Conservation (phyloP, 106 monocot species). For the Posidonia australis region DNA sequence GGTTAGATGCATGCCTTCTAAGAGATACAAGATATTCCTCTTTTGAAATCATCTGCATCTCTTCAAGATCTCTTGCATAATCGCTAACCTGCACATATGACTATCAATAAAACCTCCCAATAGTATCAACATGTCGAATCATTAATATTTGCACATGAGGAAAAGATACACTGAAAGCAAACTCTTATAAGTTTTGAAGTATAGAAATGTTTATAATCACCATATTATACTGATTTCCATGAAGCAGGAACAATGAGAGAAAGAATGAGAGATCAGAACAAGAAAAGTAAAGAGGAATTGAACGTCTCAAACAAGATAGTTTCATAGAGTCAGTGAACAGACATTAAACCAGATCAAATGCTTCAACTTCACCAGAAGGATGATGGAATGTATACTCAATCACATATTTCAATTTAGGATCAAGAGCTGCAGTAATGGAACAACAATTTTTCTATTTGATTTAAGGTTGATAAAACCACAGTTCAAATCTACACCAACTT, state of each 20-base stretch:
- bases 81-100: conserved; percentile 86
- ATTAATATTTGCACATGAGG: neutral
- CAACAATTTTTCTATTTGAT: neutral
- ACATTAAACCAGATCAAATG: too few species aligned
- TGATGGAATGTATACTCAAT: neutral
- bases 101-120: neutral
- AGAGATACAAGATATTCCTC: conserved; percentile 96
- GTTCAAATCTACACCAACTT: conserved; percentile 19
- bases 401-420: neutral
- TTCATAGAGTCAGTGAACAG: too few species aligned
- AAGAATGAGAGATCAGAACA: too few species aligned
- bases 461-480: neutral
- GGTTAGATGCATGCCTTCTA: conserved; percentile 60
- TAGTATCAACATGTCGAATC: neutral
- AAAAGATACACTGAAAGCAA: neutral
- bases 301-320: too few species aligned
- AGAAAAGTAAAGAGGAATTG: too few species aligned
- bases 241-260: too few species aligned
- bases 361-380: too few species aligned
- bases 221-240: too few species aligned
- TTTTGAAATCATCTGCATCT: conserved; percentile 92
- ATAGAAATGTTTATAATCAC: too few species aligned
- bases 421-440: too few species aligned
- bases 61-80: conserved; percentile 95
- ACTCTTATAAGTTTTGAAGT: too few species aligned